These are phyloP conservation scores for Pugionium dolabratum DNA, from an alignment of 345 rosid genomes.

Conservation along the genomic window DNA sequence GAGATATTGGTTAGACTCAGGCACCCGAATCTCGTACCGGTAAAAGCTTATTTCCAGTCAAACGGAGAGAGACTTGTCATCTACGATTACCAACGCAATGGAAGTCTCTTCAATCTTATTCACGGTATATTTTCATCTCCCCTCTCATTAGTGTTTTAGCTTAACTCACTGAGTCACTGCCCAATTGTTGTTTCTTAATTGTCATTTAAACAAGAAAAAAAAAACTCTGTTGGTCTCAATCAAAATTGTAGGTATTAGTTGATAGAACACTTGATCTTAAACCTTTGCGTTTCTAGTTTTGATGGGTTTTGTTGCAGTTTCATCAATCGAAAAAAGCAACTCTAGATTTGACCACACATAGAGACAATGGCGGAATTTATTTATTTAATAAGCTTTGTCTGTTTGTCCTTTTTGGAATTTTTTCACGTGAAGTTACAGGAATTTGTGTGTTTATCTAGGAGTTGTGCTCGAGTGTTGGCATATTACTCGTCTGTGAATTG, in stretches of 20 bases:
- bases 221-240: background rate
- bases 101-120: constrained; percentile 89
- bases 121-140: constrained; percentile 52
- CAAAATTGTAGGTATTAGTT: background rate
- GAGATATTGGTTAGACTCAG: constrained; percentile 60
- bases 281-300: constrained; percentile 5
- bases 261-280: background rate
- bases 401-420: constrained; percentile 3
- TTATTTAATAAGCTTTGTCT: background rate
- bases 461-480: constrained; percentile 15
- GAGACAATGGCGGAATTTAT: constrained; percentile 31
- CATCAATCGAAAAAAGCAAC: background rate
- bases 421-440: constrained; percentile 40
- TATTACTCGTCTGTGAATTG: background rate
- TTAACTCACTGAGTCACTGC: constrained; percentile 26
- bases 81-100: constrained; percentile 81
- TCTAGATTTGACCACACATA: constrained; percentile 24
- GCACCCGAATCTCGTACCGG: constrained; percentile 76
- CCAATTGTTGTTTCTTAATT: constrained; percentile 19
- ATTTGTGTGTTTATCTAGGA: constrained; percentile 34
- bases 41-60: constrained; percentile 75
- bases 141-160: constrained; percentile 1
- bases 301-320: constrained; percentile 20
- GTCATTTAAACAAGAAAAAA: background rate
- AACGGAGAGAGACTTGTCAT: constrained; percentile 86